These are phyloP conservation scores for Xylaria sp. DNA, from an alignment of 2,329 filamentous ascomycete species.

Conservation along the genomic window DNA sequence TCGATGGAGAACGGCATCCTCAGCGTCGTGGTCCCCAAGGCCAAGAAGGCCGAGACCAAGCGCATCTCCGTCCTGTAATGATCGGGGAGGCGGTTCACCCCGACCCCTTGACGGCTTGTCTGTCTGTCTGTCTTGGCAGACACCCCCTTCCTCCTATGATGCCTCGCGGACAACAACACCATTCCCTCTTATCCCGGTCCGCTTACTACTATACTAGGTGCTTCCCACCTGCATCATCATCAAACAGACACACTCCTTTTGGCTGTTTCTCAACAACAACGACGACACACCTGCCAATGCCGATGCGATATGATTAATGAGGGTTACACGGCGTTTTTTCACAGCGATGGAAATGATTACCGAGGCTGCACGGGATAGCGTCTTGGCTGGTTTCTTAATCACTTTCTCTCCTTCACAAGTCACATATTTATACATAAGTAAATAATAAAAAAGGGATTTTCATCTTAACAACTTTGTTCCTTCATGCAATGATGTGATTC, in stretches of 20 bases:
- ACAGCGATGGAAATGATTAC: neutral
- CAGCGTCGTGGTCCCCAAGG: conserved; percentile 66
- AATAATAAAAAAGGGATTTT: neutral
- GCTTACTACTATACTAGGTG: no score
- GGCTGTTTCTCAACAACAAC: no score
- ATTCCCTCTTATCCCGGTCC: neutral
- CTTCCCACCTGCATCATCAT: no score
- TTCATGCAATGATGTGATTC: neutral
- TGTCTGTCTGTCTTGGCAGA: neutral
- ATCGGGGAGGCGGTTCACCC: no score
- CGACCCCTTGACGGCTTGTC: neutral
- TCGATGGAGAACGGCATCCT: conserved; percentile 67
- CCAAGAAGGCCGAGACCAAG: conserved; percentile 57
- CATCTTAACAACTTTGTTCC: neutral
- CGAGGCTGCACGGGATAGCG: neutral
- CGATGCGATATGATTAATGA: neutral
- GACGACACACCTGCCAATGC: neutral
- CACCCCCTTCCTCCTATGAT: no score
- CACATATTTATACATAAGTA: neutral
- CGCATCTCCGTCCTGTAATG: conserved; percentile 52
- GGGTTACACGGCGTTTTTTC: neutral
- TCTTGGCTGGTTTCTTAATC: no score
- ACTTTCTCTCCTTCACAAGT: neutral
- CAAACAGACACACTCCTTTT: neutral
- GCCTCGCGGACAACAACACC: no score